Conservation (phyloP, 2,329 filamentous ascomycete species). For the Ceratocystis variospora region DNA sequence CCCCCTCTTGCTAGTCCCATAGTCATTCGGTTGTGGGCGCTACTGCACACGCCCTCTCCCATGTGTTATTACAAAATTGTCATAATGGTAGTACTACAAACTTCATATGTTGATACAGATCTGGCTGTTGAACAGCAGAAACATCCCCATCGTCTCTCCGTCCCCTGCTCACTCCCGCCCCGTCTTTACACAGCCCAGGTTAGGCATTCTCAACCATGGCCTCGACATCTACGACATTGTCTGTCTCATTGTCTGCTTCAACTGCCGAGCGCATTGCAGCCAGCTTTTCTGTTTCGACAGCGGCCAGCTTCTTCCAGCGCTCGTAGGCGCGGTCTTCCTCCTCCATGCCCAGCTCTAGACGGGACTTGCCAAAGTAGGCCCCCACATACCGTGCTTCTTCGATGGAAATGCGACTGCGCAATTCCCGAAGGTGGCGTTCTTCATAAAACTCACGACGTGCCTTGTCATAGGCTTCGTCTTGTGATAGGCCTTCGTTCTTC, state of each 20-base stretch:
- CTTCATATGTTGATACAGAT: constrained; percentile 6
- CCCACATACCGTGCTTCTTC: constrained; percentile 81
- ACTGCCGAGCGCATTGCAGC: constrained; percentile 30
- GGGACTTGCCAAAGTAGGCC: constrained; percentile 72
- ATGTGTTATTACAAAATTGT: constrained; percentile 1
- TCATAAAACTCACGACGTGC: constrained; percentile 85
- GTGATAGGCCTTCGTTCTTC: constrained; percentile 46
- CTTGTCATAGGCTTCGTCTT: constrained; percentile 64
- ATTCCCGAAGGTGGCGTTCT: constrained; percentile 66
- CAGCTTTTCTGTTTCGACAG: constrained; percentile 31
- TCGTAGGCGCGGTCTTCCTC: constrained; percentile 72
- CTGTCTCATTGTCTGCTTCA: constrained; percentile 18
- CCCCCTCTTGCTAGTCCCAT: no score
- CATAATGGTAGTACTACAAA: constrained; percentile 4
- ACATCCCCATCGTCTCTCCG: not conserved
- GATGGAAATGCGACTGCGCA: constrained; percentile 65
- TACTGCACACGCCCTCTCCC: not conserved
- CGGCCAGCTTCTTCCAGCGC: constrained; percentile 72
- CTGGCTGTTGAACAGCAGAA: constrained; percentile 3
- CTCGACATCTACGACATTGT: constrained; percentile 2
- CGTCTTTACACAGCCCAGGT: not conserved
- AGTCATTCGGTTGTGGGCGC: no score
- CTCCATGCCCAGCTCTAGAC: constrained; percentile 62
- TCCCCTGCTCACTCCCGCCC: not conserved
- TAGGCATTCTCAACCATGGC: constrained; percentile 9